Base-by-base conservation (phyloP, 2,329 filamentous ascomycete species). In the Paramyrothecium sp. region DNA sequence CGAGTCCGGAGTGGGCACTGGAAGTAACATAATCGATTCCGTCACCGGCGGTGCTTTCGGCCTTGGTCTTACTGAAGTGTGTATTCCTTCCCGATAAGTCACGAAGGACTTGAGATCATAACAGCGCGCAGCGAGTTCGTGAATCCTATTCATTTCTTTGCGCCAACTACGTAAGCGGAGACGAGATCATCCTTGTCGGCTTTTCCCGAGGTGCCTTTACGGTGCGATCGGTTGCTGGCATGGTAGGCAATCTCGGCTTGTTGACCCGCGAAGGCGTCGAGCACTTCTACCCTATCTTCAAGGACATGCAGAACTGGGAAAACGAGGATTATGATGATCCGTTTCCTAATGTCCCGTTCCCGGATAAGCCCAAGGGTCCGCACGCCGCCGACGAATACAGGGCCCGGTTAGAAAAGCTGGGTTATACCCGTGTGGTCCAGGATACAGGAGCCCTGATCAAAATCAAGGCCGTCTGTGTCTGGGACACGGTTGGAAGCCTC, bases 91-190 rank as follows among this genome's bases (percentile, higher is more conserved):
- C n/a, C n/a, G n/a, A n/a, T n/a, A n/a, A n/a, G n/a, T n/a, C n/a
- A n/a, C n/a, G n/a, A n/a, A n/a, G n/a, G n/a, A n/a, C n/a, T n/a
- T n/a, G n/a, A n/a, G n/a, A n/a, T n/a, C 51, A 56, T 64, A 46
- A 67, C 23, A 3, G 19, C 21, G 8, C 34, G 7, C 63, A 88
- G 73, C 69, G 75, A 56, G 79, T 89, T 54, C 80, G 84, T 13
- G 85, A 87, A 67, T 82, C 84, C 2, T 89, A 89, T 65, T 77
- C 80, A 4, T 88, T 87, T 64, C 73, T 88, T 2, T 86, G 83
- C 55, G 79, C 81, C 63, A 88, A 88, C 69, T 87, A 87, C 63
- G 76, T 77, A 55, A 77, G 80, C 54, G 82, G 82, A 3, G 83
- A 86, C 59, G 79, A 85, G 60, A 83, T 86, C 51, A 70, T 83